Evolutionary conservation across 495 filamentous ascomycete genomes (phyloP), one percentile per base, ranked within the genome.

Genomic region (Trichoderma parareesei): DNA sequence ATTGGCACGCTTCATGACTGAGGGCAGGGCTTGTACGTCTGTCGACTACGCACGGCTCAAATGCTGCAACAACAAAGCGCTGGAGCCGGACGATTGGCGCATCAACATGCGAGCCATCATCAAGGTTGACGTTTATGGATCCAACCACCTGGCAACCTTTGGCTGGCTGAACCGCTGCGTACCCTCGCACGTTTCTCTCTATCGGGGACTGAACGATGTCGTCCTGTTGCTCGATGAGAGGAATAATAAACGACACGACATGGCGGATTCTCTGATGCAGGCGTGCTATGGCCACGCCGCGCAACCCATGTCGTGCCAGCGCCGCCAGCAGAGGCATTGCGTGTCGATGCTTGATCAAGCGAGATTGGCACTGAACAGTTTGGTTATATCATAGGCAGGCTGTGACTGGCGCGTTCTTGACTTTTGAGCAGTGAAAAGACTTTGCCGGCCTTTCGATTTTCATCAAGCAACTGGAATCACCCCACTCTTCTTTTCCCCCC

Each of bases 51-150:
- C 59, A n/a, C 67, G 60, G 27, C 5, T 42, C 10, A 67, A 64
- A 9, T 60, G 46, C 38, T 68, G 80, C 27, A 64, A 73, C 9
- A 64, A 73, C 49, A 65, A 66, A 20, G 62, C 69, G 20, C 74
- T 85, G 71, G 77, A 83, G 53, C 78, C 82, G 0, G 61, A 66
- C 2, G 73, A 79, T 66, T 85, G 82, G 82, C 73, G 82, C 33
- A 71, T 76, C 20, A 76, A 76, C 7, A 75, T 82, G 33, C 74
- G 82, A 20, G 80, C 82, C 9, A 70, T 85, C 64, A 69, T 85
- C 35, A 77, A 76, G 68, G 66, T 79, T 4, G 82, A 85, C 66
- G 77, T 85, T 40, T 84, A 84, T 70, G 79, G 79, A n/a, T 67
- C 78, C 38, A 72, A 72, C 37, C 11, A 55, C 46, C 55, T 60